Evolutionary conservation across 768 basidiomycete genomes (phyloP), one percentile per base, ranked within the genome.

Genomic region (Lentinula edodes): DNA sequence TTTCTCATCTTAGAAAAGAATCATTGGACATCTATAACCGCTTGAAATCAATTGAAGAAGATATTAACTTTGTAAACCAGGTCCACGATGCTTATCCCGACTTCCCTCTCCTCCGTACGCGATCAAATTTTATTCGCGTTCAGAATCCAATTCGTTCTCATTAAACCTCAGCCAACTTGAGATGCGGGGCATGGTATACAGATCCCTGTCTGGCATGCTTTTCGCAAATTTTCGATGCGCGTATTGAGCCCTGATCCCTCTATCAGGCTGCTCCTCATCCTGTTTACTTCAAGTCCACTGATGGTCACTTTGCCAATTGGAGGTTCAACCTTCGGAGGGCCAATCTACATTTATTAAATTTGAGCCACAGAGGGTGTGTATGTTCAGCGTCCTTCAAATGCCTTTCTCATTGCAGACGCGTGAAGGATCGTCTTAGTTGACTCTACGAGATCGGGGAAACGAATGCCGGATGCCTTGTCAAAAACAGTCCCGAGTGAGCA

Each of bases 171-270:
- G 93, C 96, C 3, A 98, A 98, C 71, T 81, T 95, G 68, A 84
- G 96, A 23, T 97, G 95, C 67, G 96, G 96, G 3, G 89, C 89
- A 6, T 98, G 95, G 95, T 98, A 97, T 71, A 85, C 88, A 6
- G 81, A 93, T 66, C 91, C 93, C 18, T 62, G 66, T 6, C 80
- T 87, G 60, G 87, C 86, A 68, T 67, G 80, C 66, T 18, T n/a
- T 9, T 7, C n/a, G 53, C n/a, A 13, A 2, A 57, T 5, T 6
- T 20, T 32, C 28, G 2, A 0, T 16, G 3, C 35, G n/a, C 9
- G 2, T 28, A 15, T 39, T 20, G 16, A 20, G 34, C 10, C 42
- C 45, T 46, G 28, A 35, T 61, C 1, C 2, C 34, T 9, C 34
- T 46, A 23, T 6, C 57, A 77, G 72, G 69, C 76, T 8, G 72